phyloP scores from a whole-genome alignment of 1,284 basidiomycete genomes.

The Pholiota adiposa region DNA sequence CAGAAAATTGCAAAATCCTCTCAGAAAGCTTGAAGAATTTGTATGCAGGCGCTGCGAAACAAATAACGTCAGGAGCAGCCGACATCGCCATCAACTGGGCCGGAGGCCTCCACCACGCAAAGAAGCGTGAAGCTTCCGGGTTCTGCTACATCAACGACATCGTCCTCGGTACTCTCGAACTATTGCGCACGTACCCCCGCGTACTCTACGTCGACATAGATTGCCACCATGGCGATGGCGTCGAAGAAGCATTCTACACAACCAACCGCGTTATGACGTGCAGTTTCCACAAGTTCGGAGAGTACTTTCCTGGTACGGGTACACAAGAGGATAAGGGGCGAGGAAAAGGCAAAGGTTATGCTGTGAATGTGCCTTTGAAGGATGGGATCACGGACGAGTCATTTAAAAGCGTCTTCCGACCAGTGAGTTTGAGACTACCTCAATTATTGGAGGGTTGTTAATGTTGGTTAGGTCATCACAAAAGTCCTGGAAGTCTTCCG shows the following conservation, averaged over 20 bases:
- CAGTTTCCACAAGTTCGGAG: constrained; percentile 96
- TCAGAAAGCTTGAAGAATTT: background rate
- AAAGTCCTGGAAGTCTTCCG: constrained; percentile 91
- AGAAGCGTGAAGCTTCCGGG: constrained; percentile 94
- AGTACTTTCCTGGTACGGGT: constrained; percentile 96
- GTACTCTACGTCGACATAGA: constrained; percentile 99
- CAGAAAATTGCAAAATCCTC: background rate
- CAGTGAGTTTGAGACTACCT: constrained; percentile 54
- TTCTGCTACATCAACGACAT: constrained; percentile 99
- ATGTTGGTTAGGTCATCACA: constrained; percentile 67
- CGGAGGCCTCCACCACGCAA: constrained; percentile 96
- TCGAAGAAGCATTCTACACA: constrained; percentile 98
- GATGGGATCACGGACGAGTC: constrained; percentile 92
- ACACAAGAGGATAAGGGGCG: constrained; percentile 87
- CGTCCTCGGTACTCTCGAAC: constrained; percentile 88
- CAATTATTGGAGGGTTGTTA: background rate
- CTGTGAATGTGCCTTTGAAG: constrained; percentile 92
- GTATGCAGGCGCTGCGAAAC: constrained; percentile 75
- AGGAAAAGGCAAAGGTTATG: constrained; percentile 87
- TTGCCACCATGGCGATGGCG: constrained; percentile 97
- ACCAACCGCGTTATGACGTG: constrained; percentile 97
- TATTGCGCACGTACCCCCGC: constrained; percentile 80
- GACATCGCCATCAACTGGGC: constrained; percentile 99
- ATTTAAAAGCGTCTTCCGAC: constrained; percentile 86
- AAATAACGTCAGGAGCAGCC: constrained; percentile 80